Evolutionary conservation across 768 basidiomycete species (phyloP), one percentile per base, ranked within the genome.

Genomic region (Tricholoma matsutake): DNA sequence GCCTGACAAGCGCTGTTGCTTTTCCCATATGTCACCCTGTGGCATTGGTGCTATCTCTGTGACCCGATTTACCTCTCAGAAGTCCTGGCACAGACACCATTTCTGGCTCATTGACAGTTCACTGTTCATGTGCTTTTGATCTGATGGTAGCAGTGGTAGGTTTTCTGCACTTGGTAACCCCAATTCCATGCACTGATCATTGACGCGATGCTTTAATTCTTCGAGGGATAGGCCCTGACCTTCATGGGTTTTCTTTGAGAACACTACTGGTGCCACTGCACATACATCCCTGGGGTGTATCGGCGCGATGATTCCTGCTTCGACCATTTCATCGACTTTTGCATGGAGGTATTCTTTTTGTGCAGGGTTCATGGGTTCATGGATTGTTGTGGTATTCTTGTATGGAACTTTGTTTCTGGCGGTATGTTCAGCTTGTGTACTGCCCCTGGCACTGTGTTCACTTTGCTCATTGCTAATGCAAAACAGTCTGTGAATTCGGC

Each of bases 311-410:
- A 43, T 43, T 43, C 41, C 41, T n/a, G 41, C 41, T 43, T 20
- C 41, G 18, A 43, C 18, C 41, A 43, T 43, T 14, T 39, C 13
- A 11, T 39, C 13, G 37, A 39, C 37, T 14, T 39, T 43, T 43
- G 16, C 18, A 20, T 43, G 41, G 41, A 43, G 41, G 41, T 39
- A 39, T 39, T 39, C 37, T 14, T 39, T 39, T 39, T 39, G 37
- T 32, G 32, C 9, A 4, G 32, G 32, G 32, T 32, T n/a, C n/a
- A n/a, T n/a, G n/a, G n/a, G n/a, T n/a, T 32, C 32, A 32, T 32
- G 4, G 69, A 65, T 13, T 66, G 57, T 53, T 75, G 76, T 11
- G 65, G 61, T 0, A 74, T 63, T 49, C 73, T 8, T 62, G 62
- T 56, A 80, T 73, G n/a, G 45, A 63, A 0, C 64, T 55, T 7